Evolutionary conservation across 805 yeast genomes (phyloP).

Genomic region (Torulaspora franciscae): DNA sequence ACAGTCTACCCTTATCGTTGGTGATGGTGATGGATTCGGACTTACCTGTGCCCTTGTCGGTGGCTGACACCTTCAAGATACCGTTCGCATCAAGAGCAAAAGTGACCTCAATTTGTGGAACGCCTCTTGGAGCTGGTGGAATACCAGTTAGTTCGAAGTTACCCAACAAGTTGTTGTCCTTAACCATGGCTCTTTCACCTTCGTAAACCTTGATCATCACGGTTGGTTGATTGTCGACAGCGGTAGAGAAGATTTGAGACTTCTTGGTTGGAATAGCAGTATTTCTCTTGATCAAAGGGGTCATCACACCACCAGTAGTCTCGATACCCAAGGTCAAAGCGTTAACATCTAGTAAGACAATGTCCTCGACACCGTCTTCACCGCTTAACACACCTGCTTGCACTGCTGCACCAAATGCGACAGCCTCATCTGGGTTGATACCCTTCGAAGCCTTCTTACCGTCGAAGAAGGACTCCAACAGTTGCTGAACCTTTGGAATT

Average conservation of each 20-base stretch:
- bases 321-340: slow-evolving; percentile 94
- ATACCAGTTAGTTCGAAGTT: slow-evolving; percentile 94
- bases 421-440: slow-evolving; percentile 99
- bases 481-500: slow-evolving; percentile 96
- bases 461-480: slow-evolving; percentile 82
- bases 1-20: slow-evolving; percentile 90
- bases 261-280: slow-evolving; percentile 94
- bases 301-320: slow-evolving; percentile 97
- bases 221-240: slow-evolving; percentile 94
- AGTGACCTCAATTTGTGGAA: slow-evolving; percentile 96
- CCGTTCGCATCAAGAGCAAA: slow-evolving; percentile 97
- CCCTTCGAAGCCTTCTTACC: slow-evolving; percentile 97
- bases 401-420: slow-evolving; percentile 98
- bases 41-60: slow-evolving; percentile 93
- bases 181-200: slow-evolving; percentile 94
- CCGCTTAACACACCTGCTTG: slow-evolving; percentile 98
- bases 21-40: slow-evolving; percentile 85
- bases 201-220: slow-evolving; percentile 90
- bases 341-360: slow-evolving; percentile 86
- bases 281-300: slow-evolving; percentile 89
- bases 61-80: slow-evolving; percentile 89
- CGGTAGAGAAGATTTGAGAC: slow-evolving; percentile 92
- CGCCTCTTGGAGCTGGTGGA: slow-evolving; percentile 99
- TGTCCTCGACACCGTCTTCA: slow-evolving; percentile 88
- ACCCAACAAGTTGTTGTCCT: slow-evolving; percentile 93